Evolutionary conservation across 495 filamentous ascomycete species (phyloP), one percentile per base, ranked within the genome.

Genomic region (Lasiosphaeria miniovina): DNA sequence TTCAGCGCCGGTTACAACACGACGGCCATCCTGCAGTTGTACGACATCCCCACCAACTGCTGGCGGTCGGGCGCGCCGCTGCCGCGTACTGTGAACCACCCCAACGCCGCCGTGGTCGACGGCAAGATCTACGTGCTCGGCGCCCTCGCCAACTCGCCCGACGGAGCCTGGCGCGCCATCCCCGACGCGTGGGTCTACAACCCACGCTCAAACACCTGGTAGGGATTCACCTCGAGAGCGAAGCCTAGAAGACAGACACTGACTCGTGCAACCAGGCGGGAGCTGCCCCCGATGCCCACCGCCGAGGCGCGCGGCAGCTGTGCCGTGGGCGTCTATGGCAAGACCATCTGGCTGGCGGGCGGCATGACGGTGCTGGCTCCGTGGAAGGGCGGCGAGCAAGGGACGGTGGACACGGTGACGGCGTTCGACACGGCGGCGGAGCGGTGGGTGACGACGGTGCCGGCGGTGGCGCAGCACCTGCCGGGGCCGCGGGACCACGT

Each of bases 81-180:
- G 1, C 79, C 86, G 2, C 72, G 76, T 4, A 86, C 86, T 4
- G 82, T 86, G 60, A 82, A 83, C 61, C 93, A 67, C 59, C 46
- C 56, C 46, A 64, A 65, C 58, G 65, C 55, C 35, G 75, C 83
- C 35, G 79, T 77, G 52, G 79, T 86, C 46, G 74, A 78, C 11
- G 77, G 85, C 3, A 80, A 86, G 60, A 83, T 81, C 57, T 91
- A 95, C 73, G 77, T 88, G 50, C 75, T 97, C 45, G 75, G 83
- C 63, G 93, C 96, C 71, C 95, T 92, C 4, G 90, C 90, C 4
- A 91, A 90, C 51, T 89, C 94, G 76, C 90, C 89, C 46, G 95
- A 96, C 71, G 81, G 95, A 12, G 86, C 91, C 24, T 82, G 83
- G 69, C 66, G 83, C 68, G 70, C 76, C 32, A 66, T 78, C 12